Base-by-base conservation (phyloP, 106 monocot genomes). In the Phalaenopsis aphrodite region DNA sequence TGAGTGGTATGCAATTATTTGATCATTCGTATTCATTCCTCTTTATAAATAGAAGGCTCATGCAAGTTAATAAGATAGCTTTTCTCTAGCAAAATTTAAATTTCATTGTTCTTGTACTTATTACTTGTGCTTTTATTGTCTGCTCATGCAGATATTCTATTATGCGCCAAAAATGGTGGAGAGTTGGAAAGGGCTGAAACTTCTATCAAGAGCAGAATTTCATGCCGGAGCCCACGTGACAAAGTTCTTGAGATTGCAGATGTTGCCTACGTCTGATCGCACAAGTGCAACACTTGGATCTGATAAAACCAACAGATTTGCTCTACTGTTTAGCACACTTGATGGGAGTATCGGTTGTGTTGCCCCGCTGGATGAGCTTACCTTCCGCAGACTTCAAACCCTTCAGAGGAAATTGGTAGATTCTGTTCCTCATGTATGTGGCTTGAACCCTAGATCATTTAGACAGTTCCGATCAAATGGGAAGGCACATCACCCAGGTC, bases 171-270 rank as follows among this genome's bases (percentile, higher is more conserved):
- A 99, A 86, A 91, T 87, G 85, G 78, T 88, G 74, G 99, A 95
- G 82, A 99, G 99, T 78, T 99, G 99, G 99, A 99, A 95, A 79
- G 99, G 99, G 8, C 99, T 95, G 81, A 99, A 99, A 78, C 94
- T 99, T 82, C 85, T 99, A 41, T 85, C 89, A 10, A 88, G 94
- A 69, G 92, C 94, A 65, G 99, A 99, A 66, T 95, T 99, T 81
- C 98, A 99, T 86, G 89, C 82, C n/a, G 99, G 99, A 66, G 82
- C 91, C 38, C 91, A 91, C 78, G 55, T 99, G 17, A 86, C 93
- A 48, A 99, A 99, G 83, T 99, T 99, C 84, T 73, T 93, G 83
- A 85, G 99, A 48, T 80, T 99, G 69, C 99, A 94, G 83, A 95
- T 94, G 94, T 85, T 94, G 42, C 83, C 90, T 46, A 84, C 88